phyloP scores from a whole-genome alignment of 148 eudicot genomes.

The Fagopyrum tataricum region DNA sequence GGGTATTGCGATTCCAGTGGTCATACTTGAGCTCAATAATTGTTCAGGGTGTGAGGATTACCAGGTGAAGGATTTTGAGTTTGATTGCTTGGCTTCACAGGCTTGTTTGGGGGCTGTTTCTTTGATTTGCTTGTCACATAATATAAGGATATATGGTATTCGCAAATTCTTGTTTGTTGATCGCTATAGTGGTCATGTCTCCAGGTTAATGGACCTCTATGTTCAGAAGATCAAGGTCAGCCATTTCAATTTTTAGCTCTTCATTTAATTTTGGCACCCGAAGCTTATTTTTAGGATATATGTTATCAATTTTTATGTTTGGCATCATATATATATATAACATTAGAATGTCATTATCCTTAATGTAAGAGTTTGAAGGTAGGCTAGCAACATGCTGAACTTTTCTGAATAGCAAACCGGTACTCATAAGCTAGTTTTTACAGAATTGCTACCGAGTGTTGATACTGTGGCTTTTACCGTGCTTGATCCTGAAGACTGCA shows the following conservation, averaged over 20 bases:
- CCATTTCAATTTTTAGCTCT: not conserved
- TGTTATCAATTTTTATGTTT: no score
- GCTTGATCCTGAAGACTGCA: slow-evolving; percentile 51
- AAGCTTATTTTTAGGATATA: no score
- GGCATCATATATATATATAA: no score
- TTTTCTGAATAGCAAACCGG: no score
- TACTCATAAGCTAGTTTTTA: no score
- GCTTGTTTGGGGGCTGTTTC: slow-evolving; percentile 52
- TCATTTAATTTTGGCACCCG: not conserved
- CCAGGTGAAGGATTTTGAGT: slow-evolving; percentile 50
- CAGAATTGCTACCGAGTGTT: slow-evolving; percentile 50
- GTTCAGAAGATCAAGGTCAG: slow-evolving; percentile 52
- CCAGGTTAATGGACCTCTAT: slow-evolving; percentile 46
- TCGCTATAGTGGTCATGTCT: slow-evolving; percentile 34
- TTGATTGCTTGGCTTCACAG: slow-evolving; percentile 41
- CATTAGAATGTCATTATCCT: no score
- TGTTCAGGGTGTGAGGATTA: slow-evolving; percentile 46
- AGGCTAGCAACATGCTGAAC: no score
- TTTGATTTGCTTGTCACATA: slow-evolving; percentile 52
- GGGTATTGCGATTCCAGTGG: slow-evolving; percentile 38
- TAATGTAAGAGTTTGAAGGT: no score
- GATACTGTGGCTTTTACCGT: slow-evolving; percentile 49
- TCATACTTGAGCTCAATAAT: slow-evolving; percentile 22
- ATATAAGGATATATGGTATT: slow-evolving; percentile 50
- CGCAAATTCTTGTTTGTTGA: slow-evolving; percentile 60